A percentile compares a stretch with the other conserved stretches of the same genome.
Evolutionary conservation across 1,284 basidiomycete genomes (phyloP).

Genomic region (Rhodotorula sp.): DNA sequence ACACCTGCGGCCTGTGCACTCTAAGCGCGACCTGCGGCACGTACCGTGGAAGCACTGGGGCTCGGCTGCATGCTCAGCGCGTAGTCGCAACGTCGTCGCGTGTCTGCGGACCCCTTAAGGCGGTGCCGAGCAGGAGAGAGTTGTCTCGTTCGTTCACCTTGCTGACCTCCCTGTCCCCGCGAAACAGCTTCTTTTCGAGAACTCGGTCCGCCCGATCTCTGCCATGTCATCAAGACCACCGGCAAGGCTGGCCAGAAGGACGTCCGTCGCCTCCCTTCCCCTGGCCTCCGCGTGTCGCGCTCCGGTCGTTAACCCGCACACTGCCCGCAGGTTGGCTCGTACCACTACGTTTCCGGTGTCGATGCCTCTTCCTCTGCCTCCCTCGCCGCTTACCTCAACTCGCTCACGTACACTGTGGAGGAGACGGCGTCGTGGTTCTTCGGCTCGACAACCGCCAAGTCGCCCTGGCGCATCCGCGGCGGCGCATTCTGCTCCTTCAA

Average conservation of each 20-base stretch:
- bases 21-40: too few relatives aligned
- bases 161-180: background rate
- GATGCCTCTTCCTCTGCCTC: constrained; percentile 95
- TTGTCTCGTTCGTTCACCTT: background rate
- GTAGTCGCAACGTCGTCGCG: too few relatives aligned
- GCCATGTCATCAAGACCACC: constrained; percentile 91
- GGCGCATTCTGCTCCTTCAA: constrained; percentile 99
- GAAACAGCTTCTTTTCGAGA: constrained; percentile 83
- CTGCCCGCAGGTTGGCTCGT: constrained; percentile 72
- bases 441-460: constrained; percentile 59
- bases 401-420: constrained; percentile 91
- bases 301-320: background rate
- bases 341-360: constrained; percentile 93
- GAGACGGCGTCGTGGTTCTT: constrained; percentile 91
- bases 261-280: constrained; percentile 60
- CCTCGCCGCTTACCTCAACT: constrained; percentile 96
- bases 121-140: background rate
- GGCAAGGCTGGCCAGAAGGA: constrained; percentile 81
- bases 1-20: too few relatives aligned
- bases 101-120: background rate
- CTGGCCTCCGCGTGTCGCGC: background rate
- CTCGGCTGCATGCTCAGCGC: too few relatives aligned
- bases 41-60: too few relatives aligned
- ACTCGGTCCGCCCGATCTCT: constrained; percentile 94
- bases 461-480: constrained; percentile 76